phyloP scores from a whole-genome alignment of 345 rosid species.

The Linum lewisii region DNA sequence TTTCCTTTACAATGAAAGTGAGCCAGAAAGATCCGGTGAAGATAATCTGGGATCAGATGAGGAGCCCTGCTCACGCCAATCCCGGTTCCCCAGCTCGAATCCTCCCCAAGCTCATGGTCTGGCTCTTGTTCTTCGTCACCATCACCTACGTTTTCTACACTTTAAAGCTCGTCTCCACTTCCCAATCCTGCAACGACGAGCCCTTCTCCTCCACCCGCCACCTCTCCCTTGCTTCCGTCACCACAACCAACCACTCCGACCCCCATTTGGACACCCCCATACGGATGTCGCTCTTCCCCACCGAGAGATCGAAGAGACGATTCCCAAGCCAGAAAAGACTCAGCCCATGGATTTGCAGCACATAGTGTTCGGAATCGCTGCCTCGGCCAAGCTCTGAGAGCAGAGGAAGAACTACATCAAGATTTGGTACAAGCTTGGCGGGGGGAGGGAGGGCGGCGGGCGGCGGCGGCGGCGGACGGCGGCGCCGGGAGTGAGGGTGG shows the following conservation, averaged over 20 bases:
- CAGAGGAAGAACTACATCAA: neutral
- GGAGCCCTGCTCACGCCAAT: too few relatives aligned
- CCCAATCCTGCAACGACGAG: constrained; percentile 36
- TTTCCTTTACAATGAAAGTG: constrained; percentile 20
- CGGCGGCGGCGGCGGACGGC: too few relatives aligned
- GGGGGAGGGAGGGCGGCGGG: too few relatives aligned
- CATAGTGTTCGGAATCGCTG: constrained; percentile 6
- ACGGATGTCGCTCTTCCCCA: too few relatives aligned
- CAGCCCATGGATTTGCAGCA: neutral
- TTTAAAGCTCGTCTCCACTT: too few relatives aligned
- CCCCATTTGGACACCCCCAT: neutral
- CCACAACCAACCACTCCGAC: constrained; percentile 18
- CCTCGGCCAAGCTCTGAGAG: constrained; percentile 2
- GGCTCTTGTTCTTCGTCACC: too few relatives aligned
- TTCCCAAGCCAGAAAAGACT: too few relatives aligned
- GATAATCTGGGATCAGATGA: constrained; percentile 54
- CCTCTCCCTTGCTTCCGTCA: constrained; percentile 7
- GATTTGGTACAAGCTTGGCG: neutral
- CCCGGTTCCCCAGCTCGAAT: too few relatives aligned
- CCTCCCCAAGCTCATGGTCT: too few relatives aligned
- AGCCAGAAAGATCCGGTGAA: constrained; percentile 53
- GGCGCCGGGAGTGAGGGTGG: too few relatives aligned
- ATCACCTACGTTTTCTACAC: too few relatives aligned
- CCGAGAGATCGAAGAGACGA: too few relatives aligned
- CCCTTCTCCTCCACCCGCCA: constrained; percentile 20